Evolutionary conservation across 805 yeast genomes (phyloP), one percentile per base, ranked within the genome.

Genomic region (Kazachstania bromeliacearum): DNA sequence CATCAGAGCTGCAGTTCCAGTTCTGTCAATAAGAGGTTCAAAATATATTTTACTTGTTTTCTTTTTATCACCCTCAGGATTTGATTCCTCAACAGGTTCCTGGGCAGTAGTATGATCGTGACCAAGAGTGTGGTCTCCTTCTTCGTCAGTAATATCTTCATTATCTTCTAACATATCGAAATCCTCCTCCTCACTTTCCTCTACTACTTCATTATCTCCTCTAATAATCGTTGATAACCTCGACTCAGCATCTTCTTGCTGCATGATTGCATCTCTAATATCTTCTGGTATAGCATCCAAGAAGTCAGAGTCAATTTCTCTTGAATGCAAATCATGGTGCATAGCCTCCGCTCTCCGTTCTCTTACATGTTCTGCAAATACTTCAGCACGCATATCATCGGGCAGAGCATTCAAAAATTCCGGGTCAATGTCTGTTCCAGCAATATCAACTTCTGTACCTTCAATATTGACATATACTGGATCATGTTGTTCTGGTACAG

Each of bases 321-420:
- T 64, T 3, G 73, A 64, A 10, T 68, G 62, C 1, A 60, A 53
- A 1, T 75, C 66, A 53, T 42, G 61, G 28, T 59, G 51, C 10
- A 61, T 53, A 1, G 71, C 83, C 62, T 65, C 74, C 30, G 67
- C 79, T 41, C 92, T 67, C 40, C 88, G 66, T 46, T 84, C 92
- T 28, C 87, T 64, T 5, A 85, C 64, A 50, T 87, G 95, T 43
- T 85, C 89, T 0, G 88, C 75, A 51, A 84, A 77, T 0, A 87
- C 96, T 51, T 88, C 96, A 43, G 85, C 94, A 34, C 96, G 67
- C 83, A 88, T 82, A 36, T 84, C 92, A 30, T 85, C 95, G 0
- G 96, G 96, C 25, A 88, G 67, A 0, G 95, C 96, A 48, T 79
- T 81, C 41, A 88, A 66, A 54, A 85, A 88, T 46, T 83, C 89